Base-by-base conservation (phyloP, 2,329 filamentous ascomycete genomes). In the Colletotrichum camelliae region DNA sequence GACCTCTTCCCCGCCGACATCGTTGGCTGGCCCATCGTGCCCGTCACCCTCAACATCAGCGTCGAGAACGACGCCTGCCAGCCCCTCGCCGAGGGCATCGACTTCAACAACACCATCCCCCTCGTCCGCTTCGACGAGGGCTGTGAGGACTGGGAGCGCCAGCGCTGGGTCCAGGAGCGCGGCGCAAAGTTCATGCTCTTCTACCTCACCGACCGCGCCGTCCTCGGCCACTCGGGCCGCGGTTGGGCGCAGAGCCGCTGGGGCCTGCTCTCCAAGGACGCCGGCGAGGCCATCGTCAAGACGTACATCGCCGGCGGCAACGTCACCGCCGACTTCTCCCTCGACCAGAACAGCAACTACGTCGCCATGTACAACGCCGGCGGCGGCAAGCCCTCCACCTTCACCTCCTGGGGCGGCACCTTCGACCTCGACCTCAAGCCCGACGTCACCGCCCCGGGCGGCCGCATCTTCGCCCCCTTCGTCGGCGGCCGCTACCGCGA, bases 391-490 rank as follows among this genome's bases (percentile, higher is more conserved):
- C 82, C 89, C 5, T 87, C 85, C 35, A 82, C 82, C 7, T 90
- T 86, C 78, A 70, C 67, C 7, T 70, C 67, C 29, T 91, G 89
- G 89, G 78, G 78, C 3, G 78, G 78, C 15, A 78, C 77, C 21
- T 89, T 87, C 74, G 88, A 91, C 70, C 83, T 90, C 4, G 82
- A 87, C 39, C 81, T 90, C 60, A 90, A 89, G 78, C 88, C 89
- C 12, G 86, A 91, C 62, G 81, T 91, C 71, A 85, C 86, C 18
- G 86, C 88, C 0, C 88, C 88, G 3, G 89, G 89, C 16, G 86
- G 85, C 62, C 81, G 86, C 24, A 89, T 91, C 66, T 83, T 89
- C 72, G 89, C 87, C 66, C 90, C 89, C 3, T 88, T 86, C 61
- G 83, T 86, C 2, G 81, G 86, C 24, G 82, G 83, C 37, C 77